phyloP scores from a whole-genome alignment of 2,329 filamentous ascomycete genomes.

The Xylaria sp. region DNA sequence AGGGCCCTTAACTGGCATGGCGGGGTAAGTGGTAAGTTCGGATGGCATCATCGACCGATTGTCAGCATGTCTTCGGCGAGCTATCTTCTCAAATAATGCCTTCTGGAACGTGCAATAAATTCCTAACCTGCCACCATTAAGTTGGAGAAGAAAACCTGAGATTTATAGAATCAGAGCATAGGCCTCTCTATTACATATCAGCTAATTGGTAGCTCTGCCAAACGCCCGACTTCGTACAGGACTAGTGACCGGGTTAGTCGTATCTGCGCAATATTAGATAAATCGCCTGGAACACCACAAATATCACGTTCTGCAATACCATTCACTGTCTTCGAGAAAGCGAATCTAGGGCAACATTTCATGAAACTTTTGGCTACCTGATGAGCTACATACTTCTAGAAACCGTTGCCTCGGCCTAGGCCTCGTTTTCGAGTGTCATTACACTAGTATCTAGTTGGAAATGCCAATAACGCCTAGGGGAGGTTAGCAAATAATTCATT shows the following conservation, averaged over 20 bases:
- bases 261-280: neutral
- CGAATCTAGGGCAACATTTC: neutral
- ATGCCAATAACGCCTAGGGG: conserved; percentile 84
- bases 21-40: conserved; percentile 20
- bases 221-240: neutral
- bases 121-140: neutral
- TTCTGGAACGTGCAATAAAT: no score
- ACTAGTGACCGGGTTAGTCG: neutral
- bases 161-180: neutral
- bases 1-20: conserved; percentile 7
- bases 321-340: neutral
- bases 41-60: conserved; percentile 31
- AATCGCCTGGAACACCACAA: neutral
- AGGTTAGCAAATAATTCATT: conserved; percentile 21
- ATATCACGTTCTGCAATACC: neutral
- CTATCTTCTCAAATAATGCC: neutral
- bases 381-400: conserved; percentile 17
- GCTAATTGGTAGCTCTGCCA: neutral
- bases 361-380: conserved; percentile 16
- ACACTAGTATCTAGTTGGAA: conserved; percentile 69
- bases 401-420: conserved; percentile 10
- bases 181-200: neutral
- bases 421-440: neutral
- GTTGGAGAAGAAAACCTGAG: neutral
- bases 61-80: neutral